Evolutionary conservation across 2,329 filamentous ascomycete genomes (phyloP).

Genomic region (Trichoderma simmonsii): DNA sequence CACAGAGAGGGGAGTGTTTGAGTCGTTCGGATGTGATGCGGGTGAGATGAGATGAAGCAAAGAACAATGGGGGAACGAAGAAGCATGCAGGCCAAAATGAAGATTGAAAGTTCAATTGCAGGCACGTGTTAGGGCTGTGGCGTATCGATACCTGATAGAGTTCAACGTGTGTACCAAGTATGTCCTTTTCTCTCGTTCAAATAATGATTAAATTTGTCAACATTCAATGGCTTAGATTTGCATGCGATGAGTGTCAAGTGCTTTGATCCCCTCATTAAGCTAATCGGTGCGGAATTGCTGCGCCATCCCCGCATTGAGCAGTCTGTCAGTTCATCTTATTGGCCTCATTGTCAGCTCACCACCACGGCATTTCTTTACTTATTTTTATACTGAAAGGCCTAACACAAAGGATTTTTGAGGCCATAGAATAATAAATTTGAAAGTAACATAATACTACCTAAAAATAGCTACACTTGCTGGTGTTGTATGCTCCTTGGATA

Average conservation of each 20-base stretch:
- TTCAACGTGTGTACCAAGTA: neutral
- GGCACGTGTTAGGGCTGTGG: neutral
- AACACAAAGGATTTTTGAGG: too few species aligned
- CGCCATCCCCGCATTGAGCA: neutral
- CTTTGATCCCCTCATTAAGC: neutral
- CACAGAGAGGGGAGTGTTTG: neutral
- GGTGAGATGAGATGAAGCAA: neutral
- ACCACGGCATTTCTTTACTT: neutral
- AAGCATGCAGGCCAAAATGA: too few species aligned
- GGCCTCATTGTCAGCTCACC: neutral
- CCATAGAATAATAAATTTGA: too few species aligned
- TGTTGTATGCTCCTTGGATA: neutral
- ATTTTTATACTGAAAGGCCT: neutral
- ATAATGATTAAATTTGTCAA: neutral
- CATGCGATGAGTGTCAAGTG: neutral
- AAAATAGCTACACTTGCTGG: neutral
- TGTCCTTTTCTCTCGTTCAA: neutral
- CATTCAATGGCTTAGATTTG: neutral
- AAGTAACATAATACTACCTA: accelerated
- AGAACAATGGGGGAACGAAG: neutral
- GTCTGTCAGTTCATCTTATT: neutral
- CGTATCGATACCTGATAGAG: neutral
- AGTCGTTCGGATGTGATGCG: neutral
- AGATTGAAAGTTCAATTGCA: neutral
- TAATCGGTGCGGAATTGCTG: neutral